phyloP scores from a whole-genome alignment of 768 basidiomycete genomes.

The Mycena epipterygia region DNA sequence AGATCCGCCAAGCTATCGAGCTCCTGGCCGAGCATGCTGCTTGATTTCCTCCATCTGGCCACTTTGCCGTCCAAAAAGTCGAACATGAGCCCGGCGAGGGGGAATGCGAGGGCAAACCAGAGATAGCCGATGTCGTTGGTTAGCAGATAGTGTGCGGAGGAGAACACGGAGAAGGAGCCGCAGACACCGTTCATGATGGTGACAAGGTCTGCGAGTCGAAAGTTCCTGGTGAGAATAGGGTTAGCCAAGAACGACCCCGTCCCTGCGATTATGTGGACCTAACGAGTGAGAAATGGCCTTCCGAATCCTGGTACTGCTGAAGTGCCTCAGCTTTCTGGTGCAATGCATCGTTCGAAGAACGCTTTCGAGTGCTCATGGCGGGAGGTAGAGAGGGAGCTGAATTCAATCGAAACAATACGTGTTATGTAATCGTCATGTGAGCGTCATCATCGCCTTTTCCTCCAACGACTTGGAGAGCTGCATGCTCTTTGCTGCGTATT shows the following conservation, averaged over 20 bases:
- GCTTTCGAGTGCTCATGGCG: slow-evolving; percentile 67
- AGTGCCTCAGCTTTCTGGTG: slow-evolving; percentile 60
- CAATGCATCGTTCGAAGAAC: slow-evolving; percentile 45
- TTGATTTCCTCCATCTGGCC: slow-evolving; percentile 96
- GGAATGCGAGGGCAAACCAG: slow-evolving; percentile 89
- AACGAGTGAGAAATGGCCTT: slow-evolving; percentile 98
- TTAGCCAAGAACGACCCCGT: slow-evolving; percentile 33
- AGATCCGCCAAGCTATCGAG: slow-evolving; percentile 97
- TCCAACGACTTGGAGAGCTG: slow-evolving; percentile 66
- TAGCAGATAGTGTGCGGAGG: slow-evolving; percentile 89
- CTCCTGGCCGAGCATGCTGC: slow-evolving; percentile 97
- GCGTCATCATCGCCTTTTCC: slow-evolving; percentile 50
- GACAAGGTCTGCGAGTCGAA: slow-evolving; percentile 96
- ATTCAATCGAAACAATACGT: not conserved
- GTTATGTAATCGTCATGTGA: slow-evolving; percentile 58
- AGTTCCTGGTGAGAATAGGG: slow-evolving; percentile 74
- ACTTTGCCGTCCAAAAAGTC: slow-evolving; percentile 99
- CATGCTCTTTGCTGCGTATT: slow-evolving; percentile 83
- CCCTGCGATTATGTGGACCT: slow-evolving; percentile 66
- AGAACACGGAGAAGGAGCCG: slow-evolving; percentile 95
- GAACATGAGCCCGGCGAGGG: slow-evolving; percentile 95
- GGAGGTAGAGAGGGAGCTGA: slow-evolving; percentile 12
- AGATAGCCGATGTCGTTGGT: slow-evolving; percentile 85
- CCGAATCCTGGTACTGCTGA: slow-evolving; percentile 88
- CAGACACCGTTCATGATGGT: slow-evolving; percentile 99